Base-by-base conservation (phyloP, 2,329 filamentous ascomycete genomes). In the Diaporthe nobilis region DNA sequence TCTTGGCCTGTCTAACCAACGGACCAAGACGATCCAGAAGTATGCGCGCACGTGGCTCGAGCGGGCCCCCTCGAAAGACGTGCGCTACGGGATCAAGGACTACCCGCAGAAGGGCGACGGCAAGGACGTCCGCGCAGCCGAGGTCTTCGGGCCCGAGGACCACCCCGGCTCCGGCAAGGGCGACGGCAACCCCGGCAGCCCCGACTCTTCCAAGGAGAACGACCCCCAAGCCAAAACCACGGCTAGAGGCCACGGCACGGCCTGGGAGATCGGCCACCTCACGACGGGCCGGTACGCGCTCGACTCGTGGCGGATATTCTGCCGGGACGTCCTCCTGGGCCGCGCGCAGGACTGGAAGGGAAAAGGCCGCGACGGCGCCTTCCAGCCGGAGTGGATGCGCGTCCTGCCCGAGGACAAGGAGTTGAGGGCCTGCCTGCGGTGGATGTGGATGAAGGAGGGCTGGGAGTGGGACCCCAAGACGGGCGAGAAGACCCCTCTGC, bases 261-360 rank as follows among this genome's bases (percentile, higher is more conserved):
- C 90, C 0, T 97, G 95, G 92, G 96, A 98, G 81, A 94, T 98
- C 76, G 95, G 93, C 0, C 94, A 98, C 82, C 86, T 98, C 75
- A 95, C 95, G 0, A 92, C 94, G 72, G 94, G 95, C 22, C 88
- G 91, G 1, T 98, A 98, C 83, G 94, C 95, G 0, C 87, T 96
- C 67, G 96, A 98, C 83, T 96, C 94, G 81, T 98, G 95, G 94
- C 91, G 96, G 4, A 98, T 98, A 78, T 98, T 98, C 83, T 98
- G 95, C 82, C 91, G 96, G 2, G 96, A 98, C 82, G 87, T 89
- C 44, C 83, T 98, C 34, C 89, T 95, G 10, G 93, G 92, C 0
- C 83, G 92, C 25, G 91, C 93, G 1, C 82, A 85, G 13, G 90
- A 92, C 77, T 95, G 93, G 90, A 92, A 91, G 80, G 94, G 93